Evolutionary conservation across 441 rosid genomes (phyloP).

Genomic region (Iberis amara): DNA sequence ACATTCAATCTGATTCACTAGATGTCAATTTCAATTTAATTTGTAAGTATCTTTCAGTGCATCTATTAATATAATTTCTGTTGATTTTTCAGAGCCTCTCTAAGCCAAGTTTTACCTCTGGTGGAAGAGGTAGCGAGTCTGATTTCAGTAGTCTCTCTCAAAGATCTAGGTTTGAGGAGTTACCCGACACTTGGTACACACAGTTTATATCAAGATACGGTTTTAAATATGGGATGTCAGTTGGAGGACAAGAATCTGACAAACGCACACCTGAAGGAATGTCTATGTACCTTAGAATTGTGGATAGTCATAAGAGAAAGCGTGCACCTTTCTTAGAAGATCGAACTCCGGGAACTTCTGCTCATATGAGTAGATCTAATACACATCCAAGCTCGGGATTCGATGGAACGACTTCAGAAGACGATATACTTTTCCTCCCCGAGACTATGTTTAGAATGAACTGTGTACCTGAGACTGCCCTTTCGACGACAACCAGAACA

Average conservation of each 20-base stretch:
- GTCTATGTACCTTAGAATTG: conserved; percentile 53
- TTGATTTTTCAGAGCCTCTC: conserved; percentile 36
- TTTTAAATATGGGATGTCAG: conserved; percentile 46
- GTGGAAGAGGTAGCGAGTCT: conserved; percentile 46
- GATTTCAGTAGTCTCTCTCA: conserved; percentile 51
- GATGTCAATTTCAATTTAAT: too few relatives aligned
- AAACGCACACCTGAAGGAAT: conserved; percentile 72
- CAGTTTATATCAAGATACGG: conserved; percentile 65
- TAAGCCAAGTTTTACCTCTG: conserved; percentile 40
- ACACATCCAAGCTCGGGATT: conserved; percentile 39
- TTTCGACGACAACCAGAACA: conserved; percentile 37
- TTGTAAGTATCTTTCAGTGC: neutral
- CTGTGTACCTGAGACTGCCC: conserved; percentile 77
- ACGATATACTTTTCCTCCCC: conserved; percentile 59
- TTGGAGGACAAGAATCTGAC: conserved; percentile 54
- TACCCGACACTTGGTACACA: conserved; percentile 82
- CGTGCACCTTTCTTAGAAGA: conserved; percentile 49
- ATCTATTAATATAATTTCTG: neutral
- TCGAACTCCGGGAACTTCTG: conserved; percentile 36
- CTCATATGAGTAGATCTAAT: conserved; percentile 32
- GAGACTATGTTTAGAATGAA: conserved; percentile 70
- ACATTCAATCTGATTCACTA: too few relatives aligned
- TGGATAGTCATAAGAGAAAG: conserved; percentile 66
- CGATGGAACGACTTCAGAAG: conserved; percentile 46
- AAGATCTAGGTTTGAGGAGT: conserved; percentile 61